Base-by-base conservation (phyloP, 2,329 filamentous ascomycete genomes). In the Salinomyces thailandicus region DNA sequence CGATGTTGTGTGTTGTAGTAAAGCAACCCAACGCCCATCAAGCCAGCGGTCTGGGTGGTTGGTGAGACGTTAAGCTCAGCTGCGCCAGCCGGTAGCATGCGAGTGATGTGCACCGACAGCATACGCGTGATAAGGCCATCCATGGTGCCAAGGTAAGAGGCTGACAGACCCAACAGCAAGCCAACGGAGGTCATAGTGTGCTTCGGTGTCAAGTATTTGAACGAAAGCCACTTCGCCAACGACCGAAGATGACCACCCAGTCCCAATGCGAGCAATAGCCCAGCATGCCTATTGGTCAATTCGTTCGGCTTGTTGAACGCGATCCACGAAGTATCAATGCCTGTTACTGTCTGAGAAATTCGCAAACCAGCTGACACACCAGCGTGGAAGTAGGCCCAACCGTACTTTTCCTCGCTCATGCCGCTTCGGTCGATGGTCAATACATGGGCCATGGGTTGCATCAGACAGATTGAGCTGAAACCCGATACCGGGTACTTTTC, bases 121-220 rank as follows among this genome's bases (percentile, higher is more conserved):
- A 98, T 68, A 16, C 91, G 78, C 6, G 91, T 96, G 42, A 96
- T 89, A 18, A 95, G 71, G 2, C 85, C 91, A 58, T 98, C 91
- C 89, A 96, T 96, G 2, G 87, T 96, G 1, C 93, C 91, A 48
- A 95, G 71, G 55, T 94, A 93, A 1, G 91, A 96, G 17, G 85
- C 91, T 6, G 91, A 87, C 13, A 98, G 69, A 1, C 91, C 91
- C 1, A 98, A 69, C 3, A 98, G 70, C n/a, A 98, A 68, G 7
- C 91, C 91, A 37, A 98, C 89, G 1, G 91, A 96, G 16, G 91
- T 96, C 91, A 98, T 98, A 17, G 87, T 93, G 60, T 98, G 93
- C 54, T 98, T 98, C 1, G 91, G 89, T 0, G 91, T 98, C n/a
- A 98, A 68, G 50, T 98, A 98, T 55, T 95, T 96, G 72, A 96